Percentiles rank a stretch among this genome's conserved stretches.
phyloP scores from a whole-genome alignment of 306 rosid species.

The Ceratonia siliqua region DNA sequence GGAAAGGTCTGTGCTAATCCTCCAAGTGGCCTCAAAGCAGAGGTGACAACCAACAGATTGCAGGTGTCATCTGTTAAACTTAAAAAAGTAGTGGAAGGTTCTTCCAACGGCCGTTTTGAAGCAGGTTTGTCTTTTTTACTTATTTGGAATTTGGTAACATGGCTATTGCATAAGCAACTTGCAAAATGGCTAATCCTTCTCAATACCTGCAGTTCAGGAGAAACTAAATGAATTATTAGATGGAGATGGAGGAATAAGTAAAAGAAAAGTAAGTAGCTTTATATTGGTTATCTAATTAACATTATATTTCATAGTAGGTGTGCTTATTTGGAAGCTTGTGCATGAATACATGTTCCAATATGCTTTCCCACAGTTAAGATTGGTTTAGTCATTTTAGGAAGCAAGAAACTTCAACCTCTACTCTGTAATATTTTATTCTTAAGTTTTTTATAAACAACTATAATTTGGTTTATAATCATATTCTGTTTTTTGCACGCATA shows the following conservation, averaged over 20 bases:
- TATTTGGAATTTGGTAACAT: conserved; percentile 14
- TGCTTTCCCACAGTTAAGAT: conserved; percentile 28
- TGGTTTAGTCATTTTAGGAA: conserved; percentile 10
- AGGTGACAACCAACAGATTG: conserved; percentile 48
- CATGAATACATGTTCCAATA: conserved; percentile 13
- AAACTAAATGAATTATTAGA: conserved; percentile 93
- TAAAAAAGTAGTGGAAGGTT: conserved; percentile 66
- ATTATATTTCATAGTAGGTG: conserved; percentile 23
- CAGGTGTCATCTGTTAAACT: conserved; percentile 56
- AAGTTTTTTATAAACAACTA: not conserved
- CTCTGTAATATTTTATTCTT: conserved; percentile 22
- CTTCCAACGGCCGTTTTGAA: conserved; percentile 73
- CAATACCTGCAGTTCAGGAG: conserved; percentile 78
- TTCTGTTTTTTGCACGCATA: not conserved
- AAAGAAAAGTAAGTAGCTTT: conserved; percentile 73
- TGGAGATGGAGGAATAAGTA: conserved; percentile 92
- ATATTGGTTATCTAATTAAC: conserved; percentile 3
- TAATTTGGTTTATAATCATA: not conserved
- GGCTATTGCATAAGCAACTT: conserved; percentile 22
- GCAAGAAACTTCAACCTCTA: conserved; percentile 18
- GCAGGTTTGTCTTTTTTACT: conserved; percentile 67
- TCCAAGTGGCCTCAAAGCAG: conserved; percentile 44
- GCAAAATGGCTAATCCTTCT: conserved; percentile 38
- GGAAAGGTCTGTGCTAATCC: conserved; percentile 56
- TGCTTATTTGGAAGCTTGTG: conserved; percentile 37